These are phyloP conservation scores for Apiotrichum montevideense DNA, from an alignment of 1,284 basidiomycete species.

Conservation along the genomic window DNA sequence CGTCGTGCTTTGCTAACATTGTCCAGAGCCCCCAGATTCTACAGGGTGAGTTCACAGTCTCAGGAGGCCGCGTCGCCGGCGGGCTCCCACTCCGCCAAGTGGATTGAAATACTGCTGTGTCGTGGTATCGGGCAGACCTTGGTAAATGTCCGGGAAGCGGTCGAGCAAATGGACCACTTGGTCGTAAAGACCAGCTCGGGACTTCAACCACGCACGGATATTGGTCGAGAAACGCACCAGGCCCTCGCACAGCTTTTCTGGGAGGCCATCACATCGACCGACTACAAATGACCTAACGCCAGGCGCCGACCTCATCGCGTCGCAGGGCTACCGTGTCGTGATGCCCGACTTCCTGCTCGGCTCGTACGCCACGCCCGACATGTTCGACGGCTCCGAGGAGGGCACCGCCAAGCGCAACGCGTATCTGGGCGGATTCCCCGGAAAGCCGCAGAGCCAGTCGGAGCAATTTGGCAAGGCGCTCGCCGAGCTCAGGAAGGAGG, in stretches of 20 bases:
- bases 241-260: constrained; percentile 29
- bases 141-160: too few relatives aligned
- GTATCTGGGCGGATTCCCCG: constrained; percentile 39
- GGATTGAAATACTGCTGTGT: too few relatives aligned
- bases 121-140: too few relatives aligned
- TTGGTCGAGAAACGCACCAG: constrained; percentile 38
- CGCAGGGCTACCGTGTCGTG: constrained; percentile 44
- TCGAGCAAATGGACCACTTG: too few relatives aligned
- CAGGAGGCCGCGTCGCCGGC: too few relatives aligned
- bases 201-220: constrained; percentile 19
- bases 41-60: constrained; percentile 40
- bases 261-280: too few relatives aligned
- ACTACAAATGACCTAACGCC: background rate
- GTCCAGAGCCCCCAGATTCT: constrained; percentile 44
- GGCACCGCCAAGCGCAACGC: constrained; percentile 25
- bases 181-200: too few relatives aligned
- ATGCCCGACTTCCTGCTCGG: constrained; percentile 50
- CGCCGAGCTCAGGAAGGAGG: constrained; percentile 35
- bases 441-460: constrained; percentile 29
- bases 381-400: constrained; percentile 28
- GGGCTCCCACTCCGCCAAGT: too few relatives aligned
- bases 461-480: constrained; percentile 35
- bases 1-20: background rate
- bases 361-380: constrained; percentile 38
- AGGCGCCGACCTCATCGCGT: constrained; percentile 46